Conservation (phyloP, 768 basidiomycete species). For the Hirschioporus abietinus region DNA sequence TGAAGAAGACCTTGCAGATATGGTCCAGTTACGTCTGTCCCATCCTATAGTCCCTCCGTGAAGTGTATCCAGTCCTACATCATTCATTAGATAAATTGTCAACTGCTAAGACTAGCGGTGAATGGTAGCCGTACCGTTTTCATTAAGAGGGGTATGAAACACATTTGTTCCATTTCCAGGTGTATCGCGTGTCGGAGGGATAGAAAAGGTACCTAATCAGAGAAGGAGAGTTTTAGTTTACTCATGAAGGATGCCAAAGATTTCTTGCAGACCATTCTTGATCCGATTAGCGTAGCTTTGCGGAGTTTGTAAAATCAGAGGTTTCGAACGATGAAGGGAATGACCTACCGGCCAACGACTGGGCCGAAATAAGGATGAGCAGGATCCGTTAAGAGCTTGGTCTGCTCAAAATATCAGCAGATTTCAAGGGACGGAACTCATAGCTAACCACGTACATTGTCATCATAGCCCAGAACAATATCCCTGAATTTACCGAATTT, state of each 20-base stretch:
- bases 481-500: slow-evolving; percentile 42
- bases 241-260: too few species aligned
- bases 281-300: slow-evolving; percentile 50
- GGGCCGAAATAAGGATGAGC: slow-evolving; percentile 45
- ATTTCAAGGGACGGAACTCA: background rate
- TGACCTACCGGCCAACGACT: slow-evolving; percentile 32
- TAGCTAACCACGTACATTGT: slow-evolving; percentile 32
- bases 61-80: slow-evolving; percentile 38
- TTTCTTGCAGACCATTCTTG: slow-evolving; percentile 34
- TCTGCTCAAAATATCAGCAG: slow-evolving; percentile 27
- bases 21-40: slow-evolving; percentile 53
- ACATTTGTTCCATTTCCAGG: slow-evolving; percentile 35
- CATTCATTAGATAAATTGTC: background rate
- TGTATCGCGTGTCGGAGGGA: slow-evolving; percentile 43
- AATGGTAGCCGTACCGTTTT: slow-evolving; percentile 36
- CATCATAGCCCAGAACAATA: slow-evolving; percentile 54
- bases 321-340: background rate
- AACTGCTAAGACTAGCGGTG: slow-evolving; percentile 18
- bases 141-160: slow-evolving; percentile 47
- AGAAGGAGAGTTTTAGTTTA: background rate
- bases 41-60: slow-evolving; percentile 55
- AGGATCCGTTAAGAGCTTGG: slow-evolving; percentile 36
- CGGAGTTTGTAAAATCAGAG: slow-evolving; percentile 26
- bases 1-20: slow-evolving; percentile 34
- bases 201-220: slow-evolving; percentile 44